Base-by-base conservation (phyloP, 495 filamentous ascomycete genomes). In the Diplogelasinospora grovesii region DNA sequence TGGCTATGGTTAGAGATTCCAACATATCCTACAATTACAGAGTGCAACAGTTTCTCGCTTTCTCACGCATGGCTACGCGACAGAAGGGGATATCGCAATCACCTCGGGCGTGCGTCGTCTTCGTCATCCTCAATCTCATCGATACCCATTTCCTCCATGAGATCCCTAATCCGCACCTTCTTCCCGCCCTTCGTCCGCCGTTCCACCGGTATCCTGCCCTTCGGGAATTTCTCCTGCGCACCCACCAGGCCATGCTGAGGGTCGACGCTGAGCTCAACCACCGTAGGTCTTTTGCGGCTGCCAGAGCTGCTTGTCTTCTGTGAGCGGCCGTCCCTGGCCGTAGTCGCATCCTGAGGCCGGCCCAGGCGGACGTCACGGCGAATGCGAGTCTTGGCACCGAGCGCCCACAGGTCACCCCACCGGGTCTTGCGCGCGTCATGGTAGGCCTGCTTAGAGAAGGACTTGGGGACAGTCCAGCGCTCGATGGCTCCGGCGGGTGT, bases 341-440 rank as follows among this genome's bases (percentile, higher is more conserved):
- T 27, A 10, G 22, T 25, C 14, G 34, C 43, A 11, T 46, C 27
- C 0, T 64, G 70, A 29, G 56, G 56, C 39, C 49, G 48, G 40
- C 83, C 82, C 2, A 87, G 66, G 21, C 78, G 76, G 30, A 86
- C 56, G 26, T 63, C 71, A 41, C 84, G 66, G 3, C 49, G 48
- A 1, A 81, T 73, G 28, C 86, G 71, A 0, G 86, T 93, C 74
- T 97, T 98, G 5, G 89, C 89, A 1, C 90, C 93, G 3, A 98
- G 69, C 5, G 89, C 88, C 92, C 92, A 98, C 14, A 96, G 66
- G 60, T 98, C 92, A 29, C 93, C 92, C 92, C 92, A 97, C 25
- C 60, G 60, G 0, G 82, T 74, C 59, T 98, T 98, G 42, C 90
- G 79, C 20, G 93, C 93, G 54, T 98, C 93, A 30, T 81, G 82